phyloP scores from a whole-genome alignment of 768 basidiomycete species.

The Russula ochroleuca region DNA sequence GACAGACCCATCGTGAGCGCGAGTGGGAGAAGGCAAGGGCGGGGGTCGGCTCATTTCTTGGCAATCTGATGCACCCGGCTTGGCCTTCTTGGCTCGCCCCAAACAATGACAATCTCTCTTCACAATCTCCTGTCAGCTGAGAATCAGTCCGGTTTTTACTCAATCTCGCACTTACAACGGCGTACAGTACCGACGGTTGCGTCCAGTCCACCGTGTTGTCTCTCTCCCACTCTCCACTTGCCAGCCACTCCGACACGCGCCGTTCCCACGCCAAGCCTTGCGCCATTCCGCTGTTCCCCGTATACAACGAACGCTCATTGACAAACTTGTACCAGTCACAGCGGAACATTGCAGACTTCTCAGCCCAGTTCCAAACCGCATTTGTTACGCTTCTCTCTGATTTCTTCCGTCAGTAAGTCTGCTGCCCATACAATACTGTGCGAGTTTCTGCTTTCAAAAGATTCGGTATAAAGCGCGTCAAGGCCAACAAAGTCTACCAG shows the following conservation, averaged over 20 bases:
- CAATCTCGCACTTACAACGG: neutral
- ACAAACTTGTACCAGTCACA: too few relatives aligned
- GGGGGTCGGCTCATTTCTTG: neutral
- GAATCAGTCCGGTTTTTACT: neutral
- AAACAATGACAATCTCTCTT: neutral
- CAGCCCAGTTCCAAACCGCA: conserved; percentile 80
- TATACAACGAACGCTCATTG: too few relatives aligned
- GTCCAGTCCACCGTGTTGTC: neutral
- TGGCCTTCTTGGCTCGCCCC: neutral
- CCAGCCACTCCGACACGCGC: neutral
- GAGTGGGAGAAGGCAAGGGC: neutral
- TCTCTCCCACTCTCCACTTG: neutral
- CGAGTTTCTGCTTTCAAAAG: conserved; percentile 36
- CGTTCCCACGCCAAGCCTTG: neutral
- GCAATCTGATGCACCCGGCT: neutral
- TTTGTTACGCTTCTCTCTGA: conserved; percentile 90
- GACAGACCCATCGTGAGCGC: conserved; percentile 12
- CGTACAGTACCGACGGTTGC: neutral
- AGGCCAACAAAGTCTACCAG: conserved; percentile 94
- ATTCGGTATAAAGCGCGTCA: conserved; percentile 92
- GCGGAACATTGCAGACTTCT: conserved; percentile 87
- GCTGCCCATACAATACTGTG: conserved; percentile 1
- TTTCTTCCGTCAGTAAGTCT: conserved; percentile 63
- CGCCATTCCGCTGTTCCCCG: neutral
- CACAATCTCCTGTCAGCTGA: neutral